Base-by-base conservation (phyloP, 768 basidiomycete species). In the Tremella fuciformis region DNA sequence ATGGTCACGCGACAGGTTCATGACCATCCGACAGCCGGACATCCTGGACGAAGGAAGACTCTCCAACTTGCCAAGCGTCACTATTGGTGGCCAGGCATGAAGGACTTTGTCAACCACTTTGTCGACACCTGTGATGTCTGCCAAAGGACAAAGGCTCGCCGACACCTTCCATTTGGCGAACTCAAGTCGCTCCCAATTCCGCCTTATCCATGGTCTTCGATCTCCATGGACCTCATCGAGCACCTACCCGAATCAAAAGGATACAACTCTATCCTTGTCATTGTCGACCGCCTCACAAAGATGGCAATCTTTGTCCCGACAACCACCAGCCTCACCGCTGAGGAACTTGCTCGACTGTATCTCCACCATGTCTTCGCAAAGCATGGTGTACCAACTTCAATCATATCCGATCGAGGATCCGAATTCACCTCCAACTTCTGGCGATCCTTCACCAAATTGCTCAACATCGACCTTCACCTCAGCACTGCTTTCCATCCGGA, bases 401-500 rank as follows among this genome's bases (percentile, higher is more conserved):
- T 76, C 34, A 60, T 72, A n/a, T 69, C 66, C 3, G 70, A 75
- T 54, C 42, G 74, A 9, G 75, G 72, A 16, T 25, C 64, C 16
- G 55, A 42, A 24, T 76, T 76, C 58, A 58, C 38, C 25, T 64
- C 74, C 1, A 38, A 64, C 7, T 77, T 80, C 62, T 79, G 75
- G 62, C 15, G 39, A 11, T 71, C 74, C 0, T 54, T 82, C 0
- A 71, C 74, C 41, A 25, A 47, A 21, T 49, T 70, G 16, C 40
- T 81, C 0, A 73, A 77, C 0, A 79, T 82, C 42, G 50, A 77
- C 15, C 50, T 51, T 1, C 76, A 73, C 19, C 60, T 78, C 0
- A 77, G 75, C 4, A 82, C 81, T 0, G 80, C 80, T 1, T 82
- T 78, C 47, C 81, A 81, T 54, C 82, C 81, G 0, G 76, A 80